phyloP scores from a whole-genome alignment of 352 stramenopile genomes.

The Globisporangium nodosum region DNA sequence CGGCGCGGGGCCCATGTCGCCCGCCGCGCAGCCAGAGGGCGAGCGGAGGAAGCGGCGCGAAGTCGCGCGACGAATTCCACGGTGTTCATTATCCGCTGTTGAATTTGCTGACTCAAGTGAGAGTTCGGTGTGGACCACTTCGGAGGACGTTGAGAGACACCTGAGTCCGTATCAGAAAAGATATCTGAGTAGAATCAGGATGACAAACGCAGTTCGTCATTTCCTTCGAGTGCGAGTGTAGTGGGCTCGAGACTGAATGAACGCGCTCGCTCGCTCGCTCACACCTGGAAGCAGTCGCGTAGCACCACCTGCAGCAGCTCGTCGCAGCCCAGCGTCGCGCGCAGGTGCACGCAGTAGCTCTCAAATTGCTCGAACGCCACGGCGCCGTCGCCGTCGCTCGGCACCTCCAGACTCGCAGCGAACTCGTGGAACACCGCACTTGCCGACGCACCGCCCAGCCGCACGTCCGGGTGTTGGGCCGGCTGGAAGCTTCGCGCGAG shows the following conservation, averaged over 20 bases:
- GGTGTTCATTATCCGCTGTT: neutral
- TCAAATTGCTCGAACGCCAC: conserved; percentile 64
- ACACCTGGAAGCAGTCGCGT: conserved; percentile 44
- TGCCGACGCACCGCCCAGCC: conserved; percentile 29
- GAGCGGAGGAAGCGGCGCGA: neutral
- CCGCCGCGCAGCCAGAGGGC: neutral
- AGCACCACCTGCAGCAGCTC: conserved; percentile 51
- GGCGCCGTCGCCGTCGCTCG: conserved; percentile 26
- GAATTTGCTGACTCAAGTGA: neutral
- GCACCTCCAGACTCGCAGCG: conserved; percentile 57
- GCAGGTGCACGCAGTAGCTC: conserved; percentile 48
- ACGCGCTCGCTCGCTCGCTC: no score
- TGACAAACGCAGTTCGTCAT: no score
- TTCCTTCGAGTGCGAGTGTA: no score
- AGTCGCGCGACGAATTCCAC: neutral
- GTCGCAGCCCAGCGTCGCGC: conserved; percentile 44
- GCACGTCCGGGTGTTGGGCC: conserved; percentile 47
- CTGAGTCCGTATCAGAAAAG: no score
- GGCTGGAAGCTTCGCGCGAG: conserved; percentile 63
- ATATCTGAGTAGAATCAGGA: no score
- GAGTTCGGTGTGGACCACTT: no score
- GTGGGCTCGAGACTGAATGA: neutral
- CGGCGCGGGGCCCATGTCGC: neutral
- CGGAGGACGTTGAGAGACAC: no score
- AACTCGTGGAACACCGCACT: conserved; percentile 67